Base-by-base conservation (phyloP, 495 filamentous ascomycete genomes). In the Penicillium fimorum region DNA sequence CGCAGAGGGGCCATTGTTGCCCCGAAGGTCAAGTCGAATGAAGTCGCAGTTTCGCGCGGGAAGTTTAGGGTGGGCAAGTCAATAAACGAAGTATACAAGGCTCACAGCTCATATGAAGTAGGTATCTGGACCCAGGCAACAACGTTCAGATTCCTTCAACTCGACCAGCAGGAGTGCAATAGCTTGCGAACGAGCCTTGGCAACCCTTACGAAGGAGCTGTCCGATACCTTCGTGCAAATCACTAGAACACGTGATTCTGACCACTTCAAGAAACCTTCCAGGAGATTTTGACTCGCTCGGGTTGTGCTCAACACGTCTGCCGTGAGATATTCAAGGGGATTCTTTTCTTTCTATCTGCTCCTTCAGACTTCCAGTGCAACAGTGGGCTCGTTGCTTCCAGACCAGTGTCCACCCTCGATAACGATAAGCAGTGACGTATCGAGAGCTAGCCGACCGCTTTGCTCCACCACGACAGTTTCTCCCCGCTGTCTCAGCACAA, bases 1-100 rank as follows among this genome's bases (percentile, higher is more conserved):
- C 77, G 77, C 35, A 76, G 59, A 38, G 69, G 62, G 20, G 68
- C 67, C 78, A 80, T 82, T 13, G 2, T 63, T 11, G 42, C 9
- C 10, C n/a, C 17, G 17, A 42, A 18, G 10, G 15, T 47, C n/a
- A 7, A 32, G 17, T 29, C 11, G 24, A 27, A 33, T n/a, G 47
- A 9, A 5, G 6, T 32, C 25, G 48, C n/a, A 8, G 22, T 30
- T 9, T 51, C 20, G 18, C 17, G 27, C 29, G 17, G 32, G 17
- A 20, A 0, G 30, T 30, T 48, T 12, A 11, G 24, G 5, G 10
- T 25, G 29, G n/a, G 30, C 10, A 32, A 47, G 24, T 32, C 5
- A 33, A 20, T 17, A 20, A 32, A 32, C 27, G 45, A 32, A 47
- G 45, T 47, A 47, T 33, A 33, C 10, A 32, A 47, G 17, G n/a